Base-by-base conservation (phyloP, 257 asterid species). In the Penstemon davidsonii region DNA sequence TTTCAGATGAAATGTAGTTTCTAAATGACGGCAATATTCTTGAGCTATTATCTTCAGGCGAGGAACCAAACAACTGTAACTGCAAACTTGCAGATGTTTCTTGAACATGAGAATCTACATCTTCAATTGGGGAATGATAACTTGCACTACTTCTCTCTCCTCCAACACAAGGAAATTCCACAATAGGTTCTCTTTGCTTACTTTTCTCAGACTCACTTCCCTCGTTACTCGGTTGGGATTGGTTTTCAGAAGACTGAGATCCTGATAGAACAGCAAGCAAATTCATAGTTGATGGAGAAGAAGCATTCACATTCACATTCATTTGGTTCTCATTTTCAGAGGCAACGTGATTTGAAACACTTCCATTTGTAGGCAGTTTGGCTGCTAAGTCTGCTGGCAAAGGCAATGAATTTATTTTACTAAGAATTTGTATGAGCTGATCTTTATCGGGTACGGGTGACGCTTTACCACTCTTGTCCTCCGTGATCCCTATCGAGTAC, bases 201-300 rank as follows among this genome's bases (percentile, higher is more conserved):
- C 88, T 85, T 71, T 85, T 91, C 64, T 83, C 96, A 11, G 90
- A 83, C 73, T 85, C 91, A 40, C 95, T 86, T 38, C 81, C 84
- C 52, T 76, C 84, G 15, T 82, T 70, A 76, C 86, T 86, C 60
- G 86, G 82, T 44, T 78, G 92, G 64, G 86, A 79, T 62, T 82
- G 88, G 69, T 58, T 63, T 54, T 78, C 84, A 8, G 85, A 67
- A 54, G 79, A 25, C 33, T 25, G 33, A 25, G 33, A 25, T 25
- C 33, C 33, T 25, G 33, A 84, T 47, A 91, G 89, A 76, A 69
- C 85, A 33, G 86, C 89, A 46, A 91, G 91, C 77, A 91, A 83
- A 83, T 88, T 80, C 92, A 18, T 84, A 53, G 97, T 88, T 50
- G 96, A 84, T 41, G 84, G 87, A 18, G 82, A 78, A 65, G 86